phyloP scores from a whole-genome alignment of 768 basidiomycete species.

The Neoboletus brunneissimus region DNA sequence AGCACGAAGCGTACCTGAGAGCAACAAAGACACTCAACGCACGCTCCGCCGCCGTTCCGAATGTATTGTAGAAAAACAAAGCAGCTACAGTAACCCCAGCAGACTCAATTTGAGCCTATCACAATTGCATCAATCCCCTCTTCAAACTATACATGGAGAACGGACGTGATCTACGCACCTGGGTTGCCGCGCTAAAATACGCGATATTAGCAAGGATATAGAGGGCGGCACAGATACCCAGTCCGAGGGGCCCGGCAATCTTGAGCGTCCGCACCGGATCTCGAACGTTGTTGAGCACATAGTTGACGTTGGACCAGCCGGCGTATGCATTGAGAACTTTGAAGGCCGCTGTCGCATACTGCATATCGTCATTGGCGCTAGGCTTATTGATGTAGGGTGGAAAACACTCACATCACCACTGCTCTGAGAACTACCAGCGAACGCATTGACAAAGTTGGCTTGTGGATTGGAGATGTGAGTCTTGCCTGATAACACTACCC shows the following conservation, averaged over 20 bases:
- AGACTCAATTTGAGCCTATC: slow-evolving; percentile 42
- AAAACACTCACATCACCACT: slow-evolving; percentile 41
- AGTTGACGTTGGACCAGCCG: slow-evolving; percentile 58
- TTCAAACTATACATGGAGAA: neutral
- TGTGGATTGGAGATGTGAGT: too few species aligned
- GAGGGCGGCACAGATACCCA: slow-evolving; percentile 46
- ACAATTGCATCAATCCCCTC: neutral
- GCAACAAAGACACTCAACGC: slow-evolving; percentile 40
- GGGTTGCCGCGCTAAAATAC: slow-evolving; percentile 43
- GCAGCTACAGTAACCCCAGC: slow-evolving; percentile 54
- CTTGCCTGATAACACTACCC: too few species aligned
- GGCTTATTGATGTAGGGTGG: rapidly evolving
- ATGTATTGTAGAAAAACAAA: slow-evolving; percentile 58
- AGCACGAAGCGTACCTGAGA: slow-evolving; percentile 38
- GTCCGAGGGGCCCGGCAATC: too few species aligned
- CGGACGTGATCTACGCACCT: slow-evolving; percentile 3
- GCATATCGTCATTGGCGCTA: neutral
- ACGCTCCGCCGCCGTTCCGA: slow-evolving; percentile 41
- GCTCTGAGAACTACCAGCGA: slow-evolving; percentile 52
- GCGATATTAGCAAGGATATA: slow-evolving; percentile 58
- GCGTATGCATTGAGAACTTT: slow-evolving; percentile 49
- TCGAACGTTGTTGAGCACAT: slow-evolving; percentile 45
- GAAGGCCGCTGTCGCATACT: slow-evolving; percentile 63
- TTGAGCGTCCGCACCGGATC: slow-evolving; percentile 56
- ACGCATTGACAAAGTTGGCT: slow-evolving; percentile 43